Percentiles rank a stretch among this genome's conserved stretches.
Evolutionary conservation across 2,329 filamentous ascomycete genomes (phyloP).

Genomic region (Exophiala sp.): DNA sequence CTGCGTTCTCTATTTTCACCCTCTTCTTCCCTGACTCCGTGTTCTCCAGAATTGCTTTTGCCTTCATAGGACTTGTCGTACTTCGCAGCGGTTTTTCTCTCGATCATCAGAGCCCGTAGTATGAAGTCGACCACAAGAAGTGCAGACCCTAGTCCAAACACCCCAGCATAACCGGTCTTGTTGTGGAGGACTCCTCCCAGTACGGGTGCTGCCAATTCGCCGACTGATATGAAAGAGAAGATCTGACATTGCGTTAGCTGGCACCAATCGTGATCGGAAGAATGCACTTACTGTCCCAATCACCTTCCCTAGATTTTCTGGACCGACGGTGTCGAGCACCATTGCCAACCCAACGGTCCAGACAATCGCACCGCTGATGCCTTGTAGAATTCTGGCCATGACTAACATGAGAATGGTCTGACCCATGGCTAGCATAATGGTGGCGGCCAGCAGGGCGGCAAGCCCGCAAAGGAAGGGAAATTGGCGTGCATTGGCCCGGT

Average conservation of each 20-base stretch:
- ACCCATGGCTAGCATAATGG: constrained; percentile 53
- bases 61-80: constrained; percentile 33
- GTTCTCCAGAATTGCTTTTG: constrained; percentile 23
- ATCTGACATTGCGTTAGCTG: constrained; percentile 37
- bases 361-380: constrained; percentile 56
- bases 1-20: constrained; percentile 26
- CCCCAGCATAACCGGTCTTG: constrained; percentile 55
- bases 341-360: constrained; percentile 60
- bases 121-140: constrained; percentile 57
- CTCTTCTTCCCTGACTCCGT: constrained; percentile 22
- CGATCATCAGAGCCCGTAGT: constrained; percentile 59
- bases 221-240: constrained; percentile 58
- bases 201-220: constrained; percentile 55
- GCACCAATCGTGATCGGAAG: not conserved
- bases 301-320: constrained; percentile 57
- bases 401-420: constrained; percentile 47
- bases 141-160: constrained; percentile 56
- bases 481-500: constrained; percentile 52
- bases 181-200: constrained; percentile 60
- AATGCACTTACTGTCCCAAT: constrained; percentile 51
- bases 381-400: constrained; percentile 55
- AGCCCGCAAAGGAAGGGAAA: constrained; percentile 58
- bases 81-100: constrained; percentile 56
- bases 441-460: constrained; percentile 51
- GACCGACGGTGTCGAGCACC: constrained; percentile 57